Conservation (phyloP, 257 asterid species). For the Jaltomata sinuosa region DNA sequence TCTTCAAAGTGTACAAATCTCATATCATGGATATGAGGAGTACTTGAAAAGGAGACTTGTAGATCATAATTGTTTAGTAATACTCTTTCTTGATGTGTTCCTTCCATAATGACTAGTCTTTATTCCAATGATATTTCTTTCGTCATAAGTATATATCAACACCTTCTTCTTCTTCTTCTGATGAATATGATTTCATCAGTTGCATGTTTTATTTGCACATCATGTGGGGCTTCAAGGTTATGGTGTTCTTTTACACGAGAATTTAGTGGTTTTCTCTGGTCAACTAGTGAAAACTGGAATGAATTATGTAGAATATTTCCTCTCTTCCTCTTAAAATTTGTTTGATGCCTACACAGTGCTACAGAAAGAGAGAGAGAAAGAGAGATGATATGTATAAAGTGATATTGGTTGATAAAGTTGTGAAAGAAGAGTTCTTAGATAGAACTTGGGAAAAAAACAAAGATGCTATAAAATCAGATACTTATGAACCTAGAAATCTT, state of each 20-base stretch:
- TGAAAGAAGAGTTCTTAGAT: background rate
- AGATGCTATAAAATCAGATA: background rate
- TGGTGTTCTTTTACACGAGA: background rate
- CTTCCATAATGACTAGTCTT: constrained; percentile 32
- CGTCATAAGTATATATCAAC: background rate
- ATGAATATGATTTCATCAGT: background rate
- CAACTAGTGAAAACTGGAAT: constrained; percentile 25
- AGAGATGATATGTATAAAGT: background rate
- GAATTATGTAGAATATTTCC: constrained; percentile 7
- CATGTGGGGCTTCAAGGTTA: constrained; percentile 13
- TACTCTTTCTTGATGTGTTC: constrained; percentile 27
- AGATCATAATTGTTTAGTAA: constrained; percentile 38
- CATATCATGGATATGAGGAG: constrained; percentile 38
- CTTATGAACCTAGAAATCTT: background rate
- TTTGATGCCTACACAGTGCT: no score
- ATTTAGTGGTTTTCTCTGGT: constrained; percentile 10
- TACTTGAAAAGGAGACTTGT: constrained; percentile 24
- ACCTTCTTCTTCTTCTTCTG: constrained; percentile 12
- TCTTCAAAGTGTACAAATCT: constrained; percentile 56
- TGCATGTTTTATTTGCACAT: constrained; percentile 38
- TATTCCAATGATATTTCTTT: constrained; percentile 5
- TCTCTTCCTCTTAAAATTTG: no score
- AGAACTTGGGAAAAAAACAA: background rate
- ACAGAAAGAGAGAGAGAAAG: background rate
- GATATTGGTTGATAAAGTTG: background rate